These are phyloP conservation scores for Polygonum aviculare DNA, from an alignment of 148 eudicot species.

Conservation along the genomic window DNA sequence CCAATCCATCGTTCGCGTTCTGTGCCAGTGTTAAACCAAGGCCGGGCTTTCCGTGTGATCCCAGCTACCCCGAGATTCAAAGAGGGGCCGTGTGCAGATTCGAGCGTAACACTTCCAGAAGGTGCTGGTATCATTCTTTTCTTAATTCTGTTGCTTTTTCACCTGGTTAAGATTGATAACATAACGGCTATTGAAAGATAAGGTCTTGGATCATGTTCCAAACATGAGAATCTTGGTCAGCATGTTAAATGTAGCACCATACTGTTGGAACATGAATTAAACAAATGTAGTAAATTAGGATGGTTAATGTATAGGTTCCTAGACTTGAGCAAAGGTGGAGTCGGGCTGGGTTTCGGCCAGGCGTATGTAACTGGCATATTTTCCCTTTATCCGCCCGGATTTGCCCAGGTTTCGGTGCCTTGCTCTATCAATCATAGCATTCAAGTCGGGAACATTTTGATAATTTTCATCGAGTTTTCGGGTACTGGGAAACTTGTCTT, in stretches of 20 bases:
- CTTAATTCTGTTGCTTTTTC: neutral
- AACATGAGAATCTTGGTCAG: neutral
- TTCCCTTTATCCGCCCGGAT: no score
- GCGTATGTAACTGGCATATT: no score
- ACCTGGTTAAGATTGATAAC: neutral
- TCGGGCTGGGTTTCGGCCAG: no score
- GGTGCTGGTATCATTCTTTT: conserved; percentile 40
- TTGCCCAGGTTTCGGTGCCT: no score
- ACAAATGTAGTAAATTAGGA: neutral
- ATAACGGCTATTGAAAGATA: neutral
- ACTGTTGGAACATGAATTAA: neutral
- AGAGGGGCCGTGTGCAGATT: conserved; percentile 23
- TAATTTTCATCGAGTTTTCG: neutral
- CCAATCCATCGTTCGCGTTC: conserved; percentile 70
- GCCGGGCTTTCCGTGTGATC: conserved; percentile 62
- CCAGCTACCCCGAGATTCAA: conserved; percentile 50
- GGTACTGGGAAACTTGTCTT: neutral
- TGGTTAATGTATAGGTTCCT: neutral
- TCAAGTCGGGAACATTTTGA: neutral
- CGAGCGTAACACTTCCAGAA: conserved; percentile 20
- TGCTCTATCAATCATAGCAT: no score
- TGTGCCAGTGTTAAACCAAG: conserved; percentile 66
- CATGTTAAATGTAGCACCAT: neutral
- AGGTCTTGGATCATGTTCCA: no score
- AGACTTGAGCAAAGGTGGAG: neutral